phyloP scores from a whole-genome alignment of 768 basidiomycete species.

The Hygrocybe punicea region DNA sequence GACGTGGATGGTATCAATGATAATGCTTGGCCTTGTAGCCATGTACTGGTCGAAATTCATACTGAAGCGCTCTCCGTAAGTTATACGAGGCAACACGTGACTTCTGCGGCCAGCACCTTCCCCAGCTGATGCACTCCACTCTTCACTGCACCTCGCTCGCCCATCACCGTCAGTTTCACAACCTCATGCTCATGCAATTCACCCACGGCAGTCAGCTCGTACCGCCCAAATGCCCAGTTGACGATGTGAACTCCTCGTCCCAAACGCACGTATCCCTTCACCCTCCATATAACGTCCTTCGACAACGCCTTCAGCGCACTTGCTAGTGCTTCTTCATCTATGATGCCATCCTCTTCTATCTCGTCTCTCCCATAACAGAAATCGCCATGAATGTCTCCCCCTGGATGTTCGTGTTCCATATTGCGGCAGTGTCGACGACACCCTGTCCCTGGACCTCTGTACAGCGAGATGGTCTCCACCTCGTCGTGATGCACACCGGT shows the following conservation, averaged over 20 bases:
- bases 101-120: neutral
- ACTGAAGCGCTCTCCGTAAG: too few relatives aligned
- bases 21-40: neutral
- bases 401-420: neutral
- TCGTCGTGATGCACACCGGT: conserved; percentile 56
- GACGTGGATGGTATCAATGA: too few relatives aligned
- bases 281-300: conserved; percentile 72
- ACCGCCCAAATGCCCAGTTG: conserved; percentile 94
- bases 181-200: conserved; percentile 31
- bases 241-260: conserved; percentile 51
- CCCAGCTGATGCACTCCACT: conserved; percentile 52
- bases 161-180: conserved; percentile 84
- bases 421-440: conserved; percentile 1
- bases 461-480: conserved; percentile 75
- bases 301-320: conserved; percentile 51
- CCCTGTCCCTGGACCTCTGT: conserved; percentile 29
- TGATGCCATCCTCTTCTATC: neutral
- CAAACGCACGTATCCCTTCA: conserved; percentile 81
- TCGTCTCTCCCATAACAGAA: neutral
- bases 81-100: too few relatives aligned
- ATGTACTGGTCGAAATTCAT: too few relatives aligned
- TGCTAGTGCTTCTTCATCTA: conserved; percentile 31
- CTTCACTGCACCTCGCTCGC: conserved; percentile 76
- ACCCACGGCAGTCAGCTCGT: conserved; percentile 49
- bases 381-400: neutral